Evolutionary conservation across 495 filamentous ascomycete species (phyloP).

Genomic region (Aspergillus diversus): DNA sequence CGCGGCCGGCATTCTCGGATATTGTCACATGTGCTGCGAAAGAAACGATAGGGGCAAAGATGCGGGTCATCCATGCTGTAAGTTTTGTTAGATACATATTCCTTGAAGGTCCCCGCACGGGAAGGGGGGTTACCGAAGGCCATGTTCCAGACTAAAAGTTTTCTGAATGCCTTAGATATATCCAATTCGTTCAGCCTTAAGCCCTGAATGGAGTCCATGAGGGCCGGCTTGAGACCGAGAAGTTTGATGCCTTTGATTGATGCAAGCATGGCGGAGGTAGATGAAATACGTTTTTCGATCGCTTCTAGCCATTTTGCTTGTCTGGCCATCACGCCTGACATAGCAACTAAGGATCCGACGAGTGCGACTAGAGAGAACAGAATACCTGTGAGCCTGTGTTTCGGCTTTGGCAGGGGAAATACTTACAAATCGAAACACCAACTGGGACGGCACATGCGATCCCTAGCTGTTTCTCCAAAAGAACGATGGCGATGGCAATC

Average conservation of each 20-base stretch:
- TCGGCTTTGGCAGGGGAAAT: not conserved
- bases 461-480: constrained; percentile 61
- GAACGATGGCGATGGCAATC: constrained; percentile 59
- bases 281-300: constrained; percentile 55
- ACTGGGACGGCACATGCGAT: constrained; percentile 56
- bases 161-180: constrained; percentile 59
- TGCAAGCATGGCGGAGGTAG: constrained; percentile 51
- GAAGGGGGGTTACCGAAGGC: constrained; percentile 40
- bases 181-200: constrained; percentile 60
- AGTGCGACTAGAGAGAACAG: constrained; percentile 32
- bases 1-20: constrained; percentile 48
- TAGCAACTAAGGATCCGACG: constrained; percentile 39
- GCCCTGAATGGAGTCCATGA: constrained; percentile 47
- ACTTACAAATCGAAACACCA: constrained; percentile 50
- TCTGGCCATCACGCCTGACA: constrained; percentile 31
- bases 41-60: constrained; percentile 56
- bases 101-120: not conserved
- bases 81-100: not conserved
- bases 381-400: constrained; percentile 26
- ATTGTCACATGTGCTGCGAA: constrained; percentile 56
- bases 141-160: constrained; percentile 58
- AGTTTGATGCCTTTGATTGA: constrained; percentile 66
- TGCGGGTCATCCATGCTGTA: constrained; percentile 52
- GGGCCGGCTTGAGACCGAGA: constrained; percentile 52
- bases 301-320: constrained; percentile 53